A percentile compares a stretch with the other conserved stretches of the same genome.
These are phyloP conservation scores for Fusarium tupiense DNA, from an alignment of 2,329 filamentous ascomycete genomes.

Conservation along the genomic window DNA sequence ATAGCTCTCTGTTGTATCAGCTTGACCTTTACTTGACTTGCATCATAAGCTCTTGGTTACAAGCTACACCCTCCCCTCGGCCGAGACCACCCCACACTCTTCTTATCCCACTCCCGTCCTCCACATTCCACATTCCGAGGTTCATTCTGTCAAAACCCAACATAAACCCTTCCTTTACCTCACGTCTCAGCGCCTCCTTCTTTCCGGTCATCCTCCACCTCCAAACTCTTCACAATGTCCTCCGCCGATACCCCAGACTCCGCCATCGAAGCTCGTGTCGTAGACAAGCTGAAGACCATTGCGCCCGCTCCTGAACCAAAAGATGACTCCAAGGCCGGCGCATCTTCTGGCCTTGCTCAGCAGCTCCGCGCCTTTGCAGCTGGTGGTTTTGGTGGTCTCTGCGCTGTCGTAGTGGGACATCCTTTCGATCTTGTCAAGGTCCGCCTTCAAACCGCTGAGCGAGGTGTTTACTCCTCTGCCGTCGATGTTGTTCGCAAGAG, in stretches of 20 bases:
- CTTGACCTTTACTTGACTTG: slow-evolving; percentile 2
- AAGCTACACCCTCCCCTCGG: slow-evolving; percentile 36
- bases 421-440: slow-evolving; percentile 99
- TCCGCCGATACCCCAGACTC: slow-evolving; percentile 40
- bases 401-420: slow-evolving; percentile 93
- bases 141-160: slow-evolving; percentile 13
- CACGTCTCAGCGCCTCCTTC: not conserved
- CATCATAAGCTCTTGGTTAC: slow-evolving; percentile 10
- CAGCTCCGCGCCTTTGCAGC: slow-evolving; percentile 84
- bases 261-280: slow-evolving; percentile 47
- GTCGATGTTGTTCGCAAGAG: slow-evolving; percentile 93
- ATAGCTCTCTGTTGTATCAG: not conserved
- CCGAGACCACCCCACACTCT: slow-evolving; percentile 39
- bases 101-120: slow-evolving; percentile 20
- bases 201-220: not conserved
- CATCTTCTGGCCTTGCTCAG: slow-evolving; percentile 52
- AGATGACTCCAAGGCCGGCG: slow-evolving; percentile 52
- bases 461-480: slow-evolving; percentile 88
- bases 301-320: slow-evolving; percentile 56
- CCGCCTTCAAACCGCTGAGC: slow-evolving; percentile 93
- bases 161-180: slow-evolving; percentile 12
- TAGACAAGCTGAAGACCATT: slow-evolving; percentile 57
- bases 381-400: slow-evolving; percentile 92
- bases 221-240: slow-evolving; percentile 35
- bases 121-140: slow-evolving; percentile 33